Percentiles rank a stretch among this genome's conserved stretches.
Evolutionary conservation across 2,329 filamentous ascomycete genomes (phyloP).

Genomic region (Calonectria pteridis): DNA sequence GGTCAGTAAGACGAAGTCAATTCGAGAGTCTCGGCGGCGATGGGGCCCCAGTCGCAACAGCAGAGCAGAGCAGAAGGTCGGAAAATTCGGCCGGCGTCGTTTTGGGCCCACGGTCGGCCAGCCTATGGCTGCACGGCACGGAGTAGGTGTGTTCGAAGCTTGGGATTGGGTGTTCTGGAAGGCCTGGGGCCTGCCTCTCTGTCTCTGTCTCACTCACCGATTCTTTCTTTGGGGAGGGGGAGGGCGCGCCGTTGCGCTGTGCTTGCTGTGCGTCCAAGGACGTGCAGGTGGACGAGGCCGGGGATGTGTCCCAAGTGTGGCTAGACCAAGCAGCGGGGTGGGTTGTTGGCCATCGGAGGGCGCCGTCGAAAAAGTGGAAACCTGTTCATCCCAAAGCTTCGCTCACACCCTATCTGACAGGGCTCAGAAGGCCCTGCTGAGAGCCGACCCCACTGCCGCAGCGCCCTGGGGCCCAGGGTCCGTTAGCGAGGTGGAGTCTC

Average conservation of each 20-base stretch:
- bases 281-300: background rate
- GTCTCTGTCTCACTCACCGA: constrained; percentile 16
- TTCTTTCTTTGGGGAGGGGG: background rate
- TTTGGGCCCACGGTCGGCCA: background rate
- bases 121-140: background rate
- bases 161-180: constrained; percentile 14
- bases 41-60: background rate
- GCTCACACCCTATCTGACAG: constrained; percentile 2
- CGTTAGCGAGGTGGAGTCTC: constrained; percentile 28
- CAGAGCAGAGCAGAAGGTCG: background rate
- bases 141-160: background rate
- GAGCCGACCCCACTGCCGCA: background rate
- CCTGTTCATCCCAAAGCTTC: constrained; percentile 20
- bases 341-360: constrained; percentile 36
- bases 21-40: background rate
- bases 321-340: constrained; percentile 25
- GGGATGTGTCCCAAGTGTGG: constrained; percentile 23
- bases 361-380: constrained; percentile 35
- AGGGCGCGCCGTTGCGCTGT: background rate
- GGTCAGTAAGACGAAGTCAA: constrained; percentile 11
- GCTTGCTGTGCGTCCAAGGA: background rate
- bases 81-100: constrained; percentile 7
- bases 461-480: background rate
- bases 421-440: background rate
- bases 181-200: background rate